Percentiles rank a stretch among this genome's conserved stretches.
Evolutionary conservation across 1,284 basidiomycete genomes (phyloP).

Genomic region (Lignosus rhinocerotis): DNA sequence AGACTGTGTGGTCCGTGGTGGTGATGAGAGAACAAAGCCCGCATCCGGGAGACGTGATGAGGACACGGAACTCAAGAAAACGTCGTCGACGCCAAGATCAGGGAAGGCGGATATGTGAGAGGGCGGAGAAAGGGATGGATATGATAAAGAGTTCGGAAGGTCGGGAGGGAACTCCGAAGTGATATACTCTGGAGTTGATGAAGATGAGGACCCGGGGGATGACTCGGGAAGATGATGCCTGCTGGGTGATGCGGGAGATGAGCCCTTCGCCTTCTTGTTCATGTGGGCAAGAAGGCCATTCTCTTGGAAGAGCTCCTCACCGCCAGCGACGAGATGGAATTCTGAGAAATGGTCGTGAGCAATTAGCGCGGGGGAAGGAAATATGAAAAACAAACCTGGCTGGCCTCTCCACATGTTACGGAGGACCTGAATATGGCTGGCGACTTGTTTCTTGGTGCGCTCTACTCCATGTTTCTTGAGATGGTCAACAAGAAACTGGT

Average conservation of each 20-base stretch:
- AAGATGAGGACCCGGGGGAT: constrained; percentile 25
- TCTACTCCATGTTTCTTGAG: constrained; percentile 64
- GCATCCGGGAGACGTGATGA: constrained; percentile 3
- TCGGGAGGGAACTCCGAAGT: constrained; percentile 20
- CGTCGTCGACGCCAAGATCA: constrained; percentile 17
- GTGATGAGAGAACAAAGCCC: constrained; percentile 22
- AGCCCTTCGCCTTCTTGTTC: constrained; percentile 21
- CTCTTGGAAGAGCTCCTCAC: constrained; percentile 67
- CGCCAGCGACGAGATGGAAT: constrained; percentile 67
- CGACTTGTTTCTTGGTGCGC: constrained; percentile 80
- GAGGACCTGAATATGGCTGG: constrained; percentile 80
- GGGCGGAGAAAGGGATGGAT: constrained; percentile 14
- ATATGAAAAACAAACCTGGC: constrained; percentile 47
- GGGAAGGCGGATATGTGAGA: constrained; percentile 15
- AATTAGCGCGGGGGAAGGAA: constrained; percentile 13
- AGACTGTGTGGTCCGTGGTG: constrained; percentile 18
- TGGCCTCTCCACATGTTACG: constrained; percentile 86
- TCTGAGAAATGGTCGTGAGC: constrained; percentile 43
- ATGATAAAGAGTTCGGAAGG: constrained; percentile 10
- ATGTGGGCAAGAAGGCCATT: constrained; percentile 40
- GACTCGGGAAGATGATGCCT: constrained; percentile 22
- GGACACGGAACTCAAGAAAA: constrained; percentile 6
- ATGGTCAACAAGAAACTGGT: constrained; percentile 80
- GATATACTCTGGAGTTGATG: constrained; percentile 23
- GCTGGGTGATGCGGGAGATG: constrained; percentile 15